Conservation (phyloP, 148 eudicot species). For the Silene conica region DNA sequence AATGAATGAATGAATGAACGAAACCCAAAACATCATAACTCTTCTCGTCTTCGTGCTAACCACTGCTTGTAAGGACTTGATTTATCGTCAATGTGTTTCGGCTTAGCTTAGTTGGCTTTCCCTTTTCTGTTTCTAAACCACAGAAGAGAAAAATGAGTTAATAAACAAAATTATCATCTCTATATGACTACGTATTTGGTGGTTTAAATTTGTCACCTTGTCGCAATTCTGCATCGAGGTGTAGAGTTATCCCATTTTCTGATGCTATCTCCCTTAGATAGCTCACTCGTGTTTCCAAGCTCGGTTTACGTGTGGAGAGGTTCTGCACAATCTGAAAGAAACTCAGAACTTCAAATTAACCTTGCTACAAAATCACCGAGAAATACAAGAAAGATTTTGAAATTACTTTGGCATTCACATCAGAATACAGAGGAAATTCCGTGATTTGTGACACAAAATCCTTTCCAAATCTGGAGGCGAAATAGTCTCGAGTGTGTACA, state of each 20-base stretch:
- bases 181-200: neutral
- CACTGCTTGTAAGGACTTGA: neutral
- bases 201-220: conserved; percentile 11
- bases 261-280: conserved; percentile 41
- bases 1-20: conserved; percentile 10
- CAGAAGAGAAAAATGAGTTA: neutral
- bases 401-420: conserved; percentile 44
- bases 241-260: conserved; percentile 32
- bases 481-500: conserved; percentile 38
- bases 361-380: neutral
- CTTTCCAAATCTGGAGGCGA: conserved; percentile 42
- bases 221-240: conserved; percentile 15
- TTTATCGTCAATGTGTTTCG: conserved; percentile 13
- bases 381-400: neutral
- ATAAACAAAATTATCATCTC: neutral
- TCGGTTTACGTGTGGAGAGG: conserved; percentile 36
- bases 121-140: conserved; percentile 13
- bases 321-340: conserved; percentile 35
- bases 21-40: neutral
- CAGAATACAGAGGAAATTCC: conserved; percentile 37
- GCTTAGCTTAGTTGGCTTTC: conserved; percentile 6
- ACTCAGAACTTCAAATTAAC: neutral
- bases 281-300: conserved; percentile 33
- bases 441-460: conserved; percentile 34
- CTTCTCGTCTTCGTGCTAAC: neutral